These are phyloP conservation scores for Ascocoryne sarcoides DNA, from an alignment of 2,329 filamentous ascomycete genomes.

Conservation along the genomic window DNA sequence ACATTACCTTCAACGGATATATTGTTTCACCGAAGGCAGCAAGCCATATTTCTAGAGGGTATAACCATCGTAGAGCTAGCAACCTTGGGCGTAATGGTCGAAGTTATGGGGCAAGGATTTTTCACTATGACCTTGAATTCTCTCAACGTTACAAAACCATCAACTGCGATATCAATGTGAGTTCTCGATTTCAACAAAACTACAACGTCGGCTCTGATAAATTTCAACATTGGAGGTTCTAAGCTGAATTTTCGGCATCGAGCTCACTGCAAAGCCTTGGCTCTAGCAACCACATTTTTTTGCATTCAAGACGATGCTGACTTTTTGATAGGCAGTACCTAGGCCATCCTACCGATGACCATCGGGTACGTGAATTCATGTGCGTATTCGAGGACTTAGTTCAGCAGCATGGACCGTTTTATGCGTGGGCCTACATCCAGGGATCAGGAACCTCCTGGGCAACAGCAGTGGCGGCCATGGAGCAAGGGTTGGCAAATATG, in stretches of 20 bases:
- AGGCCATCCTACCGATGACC: conserved; percentile 9
- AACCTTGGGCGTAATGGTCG: conserved; percentile 17
- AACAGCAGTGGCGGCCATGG: conserved; percentile 15
- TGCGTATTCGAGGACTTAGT: conserved; percentile 23
- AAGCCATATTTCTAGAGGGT: conserved; percentile 15
- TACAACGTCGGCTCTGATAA: too few species aligned
- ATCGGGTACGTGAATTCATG: conserved; percentile 18
- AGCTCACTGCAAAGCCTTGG: too few species aligned
- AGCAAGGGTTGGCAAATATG: conserved; percentile 20
- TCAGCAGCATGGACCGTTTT: conserved; percentile 21
- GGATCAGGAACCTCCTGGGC: conserved; percentile 4
- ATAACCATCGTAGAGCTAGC: conserved; percentile 15
- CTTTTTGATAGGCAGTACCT: too few species aligned
- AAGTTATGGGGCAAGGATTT: conserved; percentile 22
- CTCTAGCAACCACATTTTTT: too few species aligned
- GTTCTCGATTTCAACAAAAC: conserved; percentile 1
- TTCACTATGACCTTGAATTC: conserved; percentile 14
- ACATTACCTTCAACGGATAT: conserved; percentile 6
- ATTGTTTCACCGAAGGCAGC: conserved; percentile 8
- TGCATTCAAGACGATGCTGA: too few species aligned
- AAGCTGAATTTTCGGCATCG: too few species aligned
- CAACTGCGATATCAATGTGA: too few species aligned
- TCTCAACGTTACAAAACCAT: too few species aligned
- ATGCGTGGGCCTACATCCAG: conserved; percentile 17
- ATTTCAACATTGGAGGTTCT: too few species aligned